Evolutionary conservation across 169 alveolate species (phyloP).

Genomic region (Plasmodium falciparum): DNA sequence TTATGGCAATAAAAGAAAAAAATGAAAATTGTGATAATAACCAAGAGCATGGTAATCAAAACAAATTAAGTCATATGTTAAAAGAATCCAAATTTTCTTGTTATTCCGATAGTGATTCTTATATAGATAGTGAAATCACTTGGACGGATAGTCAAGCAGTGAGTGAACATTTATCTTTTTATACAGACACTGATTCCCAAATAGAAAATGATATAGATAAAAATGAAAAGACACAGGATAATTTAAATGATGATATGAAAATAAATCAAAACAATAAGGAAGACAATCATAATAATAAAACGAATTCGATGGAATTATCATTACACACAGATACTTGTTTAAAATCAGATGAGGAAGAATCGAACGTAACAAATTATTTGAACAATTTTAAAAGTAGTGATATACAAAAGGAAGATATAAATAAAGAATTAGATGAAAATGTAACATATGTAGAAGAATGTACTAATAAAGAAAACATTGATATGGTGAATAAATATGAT

Average conservation of each 20-base stretch:
- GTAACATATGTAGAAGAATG: too few relatives aligned
- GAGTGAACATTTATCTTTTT: slow-evolving; percentile 8
- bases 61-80: slow-evolving; percentile 15
- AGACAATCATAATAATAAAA: background rate
- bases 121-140: slow-evolving; percentile 70
- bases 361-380: too few relatives aligned
- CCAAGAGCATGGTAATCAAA: background rate
- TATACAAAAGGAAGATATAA: too few relatives aligned
- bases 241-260: background rate
- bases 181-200: slow-evolving; percentile 5
- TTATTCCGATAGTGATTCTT: slow-evolving; percentile 77
- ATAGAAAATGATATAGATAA: background rate
- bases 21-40: slow-evolving; percentile 24
- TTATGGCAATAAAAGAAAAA: slow-evolving; percentile 26
- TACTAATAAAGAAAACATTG: too few relatives aligned
- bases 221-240: background rate
- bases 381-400: too few relatives aligned
- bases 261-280: background rate
- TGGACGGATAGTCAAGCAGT: slow-evolving; percentile 45
- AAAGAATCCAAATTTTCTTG: slow-evolving; percentile 70
- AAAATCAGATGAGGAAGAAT: too few relatives aligned
- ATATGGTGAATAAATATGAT: too few relatives aligned
- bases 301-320: too few relatives aligned
- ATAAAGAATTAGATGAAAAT: too few relatives aligned
- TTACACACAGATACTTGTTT: too few relatives aligned